These are phyloP conservation scores for Colletotrichum sp. DNA, from an alignment of 2,329 filamentous ascomycete species.

Conservation along the genomic window DNA sequence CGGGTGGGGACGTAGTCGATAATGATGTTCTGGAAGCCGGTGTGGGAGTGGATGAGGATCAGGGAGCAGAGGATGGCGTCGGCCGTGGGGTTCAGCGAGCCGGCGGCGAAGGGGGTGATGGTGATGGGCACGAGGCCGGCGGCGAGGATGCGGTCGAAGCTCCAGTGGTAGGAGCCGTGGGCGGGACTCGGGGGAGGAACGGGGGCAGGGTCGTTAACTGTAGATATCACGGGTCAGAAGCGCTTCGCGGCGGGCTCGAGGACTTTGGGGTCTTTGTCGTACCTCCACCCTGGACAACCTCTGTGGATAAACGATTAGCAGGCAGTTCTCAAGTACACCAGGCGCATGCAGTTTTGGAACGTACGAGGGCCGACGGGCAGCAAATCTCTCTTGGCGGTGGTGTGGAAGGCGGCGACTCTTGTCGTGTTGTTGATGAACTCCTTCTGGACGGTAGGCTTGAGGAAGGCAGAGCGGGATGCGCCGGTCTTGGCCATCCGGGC, in stretches of 20 bases:
- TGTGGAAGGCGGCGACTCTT: constrained; percentile 84
- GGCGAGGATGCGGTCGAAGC: constrained; percentile 87
- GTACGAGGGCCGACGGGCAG: constrained; percentile 86
- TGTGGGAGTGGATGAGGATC: constrained; percentile 90
- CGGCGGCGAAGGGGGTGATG: constrained; percentile 89
- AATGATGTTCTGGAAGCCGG: constrained; percentile 90
- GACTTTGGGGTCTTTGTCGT: constrained; percentile 36
- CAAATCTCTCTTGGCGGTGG: constrained; percentile 75
- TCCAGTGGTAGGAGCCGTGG: constrained; percentile 98
- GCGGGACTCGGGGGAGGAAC: constrained; percentile 74
- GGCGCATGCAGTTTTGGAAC: constrained; percentile 36
- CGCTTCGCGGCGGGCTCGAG: neutral
- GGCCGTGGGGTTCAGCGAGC: constrained; percentile 85
- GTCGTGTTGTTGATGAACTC: constrained; percentile 40
- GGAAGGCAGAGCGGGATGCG: constrained; percentile 27
- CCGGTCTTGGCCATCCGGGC: constrained; percentile 40
- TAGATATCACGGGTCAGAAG: constrained; percentile 26
- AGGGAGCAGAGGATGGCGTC: constrained; percentile 86
- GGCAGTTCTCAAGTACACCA: neutral
- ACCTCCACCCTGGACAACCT: constrained; percentile 78
- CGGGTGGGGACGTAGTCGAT: constrained; percentile 87
- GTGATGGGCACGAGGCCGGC: constrained; percentile 84
- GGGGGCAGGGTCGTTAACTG: constrained; percentile 86
- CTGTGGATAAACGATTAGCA: constrained; percentile 58
- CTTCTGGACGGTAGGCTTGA: constrained; percentile 24